These are phyloP conservation scores for Daldinia eschscholtzii DNA, from an alignment of 2,329 filamentous ascomycete species.

Conservation along the genomic window DNA sequence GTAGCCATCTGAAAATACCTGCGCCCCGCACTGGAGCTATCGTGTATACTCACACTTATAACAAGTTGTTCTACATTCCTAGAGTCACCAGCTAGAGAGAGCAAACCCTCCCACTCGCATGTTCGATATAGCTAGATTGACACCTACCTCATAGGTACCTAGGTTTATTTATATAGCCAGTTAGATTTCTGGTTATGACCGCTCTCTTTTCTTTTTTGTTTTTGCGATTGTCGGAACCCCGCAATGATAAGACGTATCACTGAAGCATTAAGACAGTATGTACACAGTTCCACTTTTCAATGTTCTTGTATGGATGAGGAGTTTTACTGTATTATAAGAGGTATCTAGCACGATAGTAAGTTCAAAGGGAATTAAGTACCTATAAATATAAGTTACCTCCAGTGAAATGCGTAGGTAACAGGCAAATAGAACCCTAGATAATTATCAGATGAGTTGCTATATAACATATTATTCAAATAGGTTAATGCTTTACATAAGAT, in stretches of 20 bases:
- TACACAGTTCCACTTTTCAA: background rate
- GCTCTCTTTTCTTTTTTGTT: background rate
- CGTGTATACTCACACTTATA: background rate
- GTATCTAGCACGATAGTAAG: background rate
- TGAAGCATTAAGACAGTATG: background rate
- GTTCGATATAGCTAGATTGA: background rate
- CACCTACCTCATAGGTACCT: background rate
- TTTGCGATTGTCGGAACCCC: constrained; percentile 1
- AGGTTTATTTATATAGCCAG: background rate
- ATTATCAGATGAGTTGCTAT: no score
- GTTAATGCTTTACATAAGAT: no score
- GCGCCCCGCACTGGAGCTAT: no score
- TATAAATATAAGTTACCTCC: background rate
- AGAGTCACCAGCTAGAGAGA: background rate
- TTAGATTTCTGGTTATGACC: background rate
- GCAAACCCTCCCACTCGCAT: background rate
- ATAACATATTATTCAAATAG: no score
- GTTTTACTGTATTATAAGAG: background rate
- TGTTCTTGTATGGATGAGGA: background rate
- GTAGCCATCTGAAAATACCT: no score
- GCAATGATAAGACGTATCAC: constrained; percentile 8
- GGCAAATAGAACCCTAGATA: no score
- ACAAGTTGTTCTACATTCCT: background rate
- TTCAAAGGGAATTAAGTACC: background rate
- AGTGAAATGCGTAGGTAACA: background rate